These are phyloP conservation scores for Tetrahymena thermophila DNA, from an alignment of 73 alveolate species.

Conservation along the genomic window DNA sequence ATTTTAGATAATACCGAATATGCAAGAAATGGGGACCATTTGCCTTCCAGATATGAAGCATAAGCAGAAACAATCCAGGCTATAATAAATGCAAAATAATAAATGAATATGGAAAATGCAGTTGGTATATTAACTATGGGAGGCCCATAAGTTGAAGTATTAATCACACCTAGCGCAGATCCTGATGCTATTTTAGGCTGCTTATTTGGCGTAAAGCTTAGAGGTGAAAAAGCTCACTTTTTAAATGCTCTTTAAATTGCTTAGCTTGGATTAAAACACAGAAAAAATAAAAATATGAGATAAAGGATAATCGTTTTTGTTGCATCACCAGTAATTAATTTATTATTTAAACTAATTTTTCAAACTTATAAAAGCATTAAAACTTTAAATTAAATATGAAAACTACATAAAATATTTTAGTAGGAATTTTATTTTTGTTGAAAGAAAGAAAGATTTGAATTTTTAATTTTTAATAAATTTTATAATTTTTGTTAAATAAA, in stretches of 20 bases:
- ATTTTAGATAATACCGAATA: slow-evolving; percentile 90
- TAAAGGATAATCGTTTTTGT: slow-evolving; percentile 83
- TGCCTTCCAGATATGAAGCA: slow-evolving; percentile 85
- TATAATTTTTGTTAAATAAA: background rate
- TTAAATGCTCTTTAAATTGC: slow-evolving; percentile 74
- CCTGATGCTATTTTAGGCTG: slow-evolving; percentile 26
- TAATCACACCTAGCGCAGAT: slow-evolving; percentile 82
- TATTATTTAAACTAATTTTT: slow-evolving; percentile 23
- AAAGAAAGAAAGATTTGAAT: background rate
- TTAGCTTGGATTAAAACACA: slow-evolving; percentile 81
- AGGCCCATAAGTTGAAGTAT: slow-evolving; percentile 80
- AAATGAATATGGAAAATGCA: slow-evolving; percentile 84
- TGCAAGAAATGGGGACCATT: slow-evolving; percentile 89
- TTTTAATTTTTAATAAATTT: background rate
- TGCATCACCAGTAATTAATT: slow-evolving; percentile 82
- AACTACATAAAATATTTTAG: background rate
- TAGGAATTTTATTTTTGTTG: background rate
- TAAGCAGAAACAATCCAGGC: slow-evolving; percentile 80
- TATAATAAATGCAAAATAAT: slow-evolving; percentile 71
- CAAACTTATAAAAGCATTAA: background rate
- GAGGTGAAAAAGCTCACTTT: slow-evolving; percentile 69
- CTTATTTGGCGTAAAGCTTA: slow-evolving; percentile 49
- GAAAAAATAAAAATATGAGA: slow-evolving; percentile 73
- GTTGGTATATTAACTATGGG: slow-evolving; percentile 92
- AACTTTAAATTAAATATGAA: no score